Evolutionary conservation across 768 basidiomycete genomes (phyloP), one percentile per base, ranked within the genome.

Genomic region (Tricholoma sp.): DNA sequence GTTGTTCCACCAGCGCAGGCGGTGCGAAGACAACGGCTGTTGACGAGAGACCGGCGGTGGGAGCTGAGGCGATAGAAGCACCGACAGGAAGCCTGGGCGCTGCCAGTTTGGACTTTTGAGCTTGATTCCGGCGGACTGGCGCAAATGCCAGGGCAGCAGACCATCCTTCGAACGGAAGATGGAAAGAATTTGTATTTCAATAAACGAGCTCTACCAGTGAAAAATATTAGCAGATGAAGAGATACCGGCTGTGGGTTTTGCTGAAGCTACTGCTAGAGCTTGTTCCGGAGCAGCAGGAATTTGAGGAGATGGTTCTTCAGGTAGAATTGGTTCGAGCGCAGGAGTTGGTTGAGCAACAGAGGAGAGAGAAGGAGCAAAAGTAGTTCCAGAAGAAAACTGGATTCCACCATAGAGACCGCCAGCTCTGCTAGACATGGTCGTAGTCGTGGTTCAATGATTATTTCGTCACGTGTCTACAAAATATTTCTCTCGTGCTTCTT

Each of bases 131-230:
- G 52, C 90, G 84, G 53, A 91, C 78, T 45, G 92, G 92, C 8
- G 91, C 92, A 65, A 94, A 94, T 15, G 90, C 92, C 61, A 94
- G 87, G 12, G 91, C 82, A 59, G 91, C 87, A 63, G 91, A 94
- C 91, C 92, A 94, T 71, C 84, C 91, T 92, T 80, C 61, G 65
- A 60, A 68, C 20, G 53, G 61, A 64, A 62, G 65, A 68, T 67
- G 68, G 61, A 65, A 63, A 74, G 71, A 61, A 73, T 71, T 60
- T 70, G 66, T 63, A 73, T 75, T 80, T 81, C 72, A 85, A 83
- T 83, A 80, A 83, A 77, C 72, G 73, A 69, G 71, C 67, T 80
- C 72, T 78, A 80, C 65, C 67, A 68, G 66, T 68, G 66, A 69
- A 72, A 72, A 76, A 68, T 71, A 68, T 71, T 70, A 75, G 72